Base-by-base conservation (phyloP, 805 yeast genomes). In the Barnettozyma wickerhamii region DNA sequence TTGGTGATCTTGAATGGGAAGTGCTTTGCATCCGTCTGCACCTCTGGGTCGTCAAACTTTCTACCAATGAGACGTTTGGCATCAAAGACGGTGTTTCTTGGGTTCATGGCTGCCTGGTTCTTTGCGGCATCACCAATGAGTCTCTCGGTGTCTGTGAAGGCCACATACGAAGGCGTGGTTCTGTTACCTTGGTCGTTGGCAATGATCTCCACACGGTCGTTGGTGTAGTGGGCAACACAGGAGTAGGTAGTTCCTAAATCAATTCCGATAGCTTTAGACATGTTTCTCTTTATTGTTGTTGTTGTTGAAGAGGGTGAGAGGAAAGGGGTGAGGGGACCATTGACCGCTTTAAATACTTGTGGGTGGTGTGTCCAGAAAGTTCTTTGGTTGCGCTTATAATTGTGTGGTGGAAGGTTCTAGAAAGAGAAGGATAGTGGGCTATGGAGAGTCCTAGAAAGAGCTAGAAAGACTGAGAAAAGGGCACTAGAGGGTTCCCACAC, bases 121-220 rank as follows among this genome's bases (percentile, higher is more conserved):
- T 91, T 91, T 47, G 97, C 98, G 55, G 97, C 95, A 70, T 89
- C 96, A 68, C 96, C 96, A 56, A 89, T 89, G 59, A 89, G 75
- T 72, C 96, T 84, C 72, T 91, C 98, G 30, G 90, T 77, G 62
- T 88, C 96, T 23, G 95, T 88, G 79, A 90, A 90, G 38, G 95
- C 96, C 48, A 91, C 97, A 64, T 85, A 90, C 27, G 97, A 89
- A 28, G 97, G 97, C 15, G 97, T 90, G 48, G 95, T 91, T 75
- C 97, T 85, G 77, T 91, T 90, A 75, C 98, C 98, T 73, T 91
- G 97, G 67, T 90, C 96, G 63, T 90, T 90, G 58, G 97, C 96
- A 59, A 90, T 80, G 61, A 90, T 90, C 62, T 91, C 97, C 46
- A 90, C 97, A 58, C 95, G 75, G 62, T 86, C 95, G 57, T 84